Base-by-base conservation (phyloP, 495 filamentous ascomycete species). In the Podospora anserina region DNA sequence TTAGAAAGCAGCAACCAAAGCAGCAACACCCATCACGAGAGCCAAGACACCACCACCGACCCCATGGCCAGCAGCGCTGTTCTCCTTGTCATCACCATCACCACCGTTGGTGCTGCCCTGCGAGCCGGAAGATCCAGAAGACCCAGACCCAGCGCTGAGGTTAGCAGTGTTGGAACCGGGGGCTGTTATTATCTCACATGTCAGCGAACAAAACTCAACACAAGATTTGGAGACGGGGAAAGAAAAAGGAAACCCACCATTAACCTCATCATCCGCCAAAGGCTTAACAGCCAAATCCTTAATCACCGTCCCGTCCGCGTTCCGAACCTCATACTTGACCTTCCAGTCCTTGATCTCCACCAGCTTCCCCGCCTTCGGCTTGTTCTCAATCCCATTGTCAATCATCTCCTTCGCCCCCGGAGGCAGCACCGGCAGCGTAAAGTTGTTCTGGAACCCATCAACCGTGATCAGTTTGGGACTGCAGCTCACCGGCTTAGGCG, bases 401-500 rank as follows among this genome's bases (percentile, higher is more conserved):
- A 91, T 89, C 65, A 85, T 80, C 26, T 77, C 71, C 71, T 78
- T 72, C 44, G 78, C 79, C 62, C 75, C 77, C 5, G 82, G 78
- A 34, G 84, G 83, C 23, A 76, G 69, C 19, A 66, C 76, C 28
- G 93, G 93, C 68, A 96, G 79, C 65, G 87, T 88, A 83, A 94
- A 97, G 80, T 89, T 88, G 79, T 80, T 88, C 79, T 82, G 83
- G 86, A 96, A 96, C 68, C 79, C 78, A 26, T 79, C 69, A 65
- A 78, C 78, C 65, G 79, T 83, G 80, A 96, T 94, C 28, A 96
- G 80, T 61, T 79, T 80, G 60, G 83, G 61, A 65, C 76, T 76
- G 85, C 93, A 96, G 26, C 72, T 79, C 27, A 83, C 82, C n/a
- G 91, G 76, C 58, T 78, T 80, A 59, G 87, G 72, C 23, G 77